Conservation (phyloP, 495 filamentous ascomycete genomes). For the Penicillium verhagenii region DNA sequence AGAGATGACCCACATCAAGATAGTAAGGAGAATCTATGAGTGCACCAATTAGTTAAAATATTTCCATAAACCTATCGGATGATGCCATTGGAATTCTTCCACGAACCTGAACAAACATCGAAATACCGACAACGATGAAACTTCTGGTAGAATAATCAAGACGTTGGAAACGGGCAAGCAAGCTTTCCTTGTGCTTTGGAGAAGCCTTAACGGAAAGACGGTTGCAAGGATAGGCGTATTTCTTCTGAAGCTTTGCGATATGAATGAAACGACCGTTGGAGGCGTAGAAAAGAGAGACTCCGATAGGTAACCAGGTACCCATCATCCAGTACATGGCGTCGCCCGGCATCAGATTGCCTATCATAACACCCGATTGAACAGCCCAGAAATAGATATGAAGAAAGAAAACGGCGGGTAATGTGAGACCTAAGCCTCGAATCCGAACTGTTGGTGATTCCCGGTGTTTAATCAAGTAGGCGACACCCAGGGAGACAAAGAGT, state of each 20-base stretch:
- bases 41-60: neutral
- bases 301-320: slow-evolving; percentile 67
- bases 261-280: slow-evolving; percentile 65
- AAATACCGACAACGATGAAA: slow-evolving; percentile 28
- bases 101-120: slow-evolving; percentile 28
- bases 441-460: slow-evolving; percentile 59
- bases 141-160: slow-evolving; percentile 29
- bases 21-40: slow-evolving; percentile 54
- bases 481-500: slow-evolving; percentile 47
- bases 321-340: slow-evolving; percentile 70
- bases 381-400: slow-evolving; percentile 64
- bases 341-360: slow-evolving; percentile 59
- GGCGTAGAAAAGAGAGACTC: slow-evolving; percentile 70
- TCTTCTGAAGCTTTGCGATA: slow-evolving; percentile 49
- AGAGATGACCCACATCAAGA: slow-evolving; percentile 63
- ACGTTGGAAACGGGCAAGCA: slow-evolving; percentile 27
- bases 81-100: neutral
- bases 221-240: slow-evolving; percentile 19
- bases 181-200: slow-evolving; percentile 9
- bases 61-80: neutral
- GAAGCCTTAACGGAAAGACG: neutral
- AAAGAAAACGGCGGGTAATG: slow-evolving; percentile 55
- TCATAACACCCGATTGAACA: slow-evolving; percentile 58
- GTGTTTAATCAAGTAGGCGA: slow-evolving; percentile 52
- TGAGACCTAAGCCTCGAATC: slow-evolving; percentile 60